Evolutionary conservation across 495 filamentous ascomycete genomes (phyloP), one percentile per base, ranked within the genome.

Genomic region (Hypomontagnella submonticulosa): DNA sequence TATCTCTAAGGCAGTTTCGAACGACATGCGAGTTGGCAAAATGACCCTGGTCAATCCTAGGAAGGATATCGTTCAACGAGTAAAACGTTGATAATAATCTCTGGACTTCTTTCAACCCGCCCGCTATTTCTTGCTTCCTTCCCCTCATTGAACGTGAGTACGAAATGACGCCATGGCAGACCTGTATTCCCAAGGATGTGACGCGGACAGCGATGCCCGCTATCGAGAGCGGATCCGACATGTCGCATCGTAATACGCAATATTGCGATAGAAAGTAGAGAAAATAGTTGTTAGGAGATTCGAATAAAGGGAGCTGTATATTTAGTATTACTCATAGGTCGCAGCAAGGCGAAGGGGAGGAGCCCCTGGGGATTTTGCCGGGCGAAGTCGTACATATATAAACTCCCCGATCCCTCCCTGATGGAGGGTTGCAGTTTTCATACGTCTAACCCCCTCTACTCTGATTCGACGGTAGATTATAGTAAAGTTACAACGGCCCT

Each of bases 111-210:
- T 37, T 33, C 19, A 27, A 42, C 11, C 33, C 54, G 12, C 10
- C n/a, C n/a, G 53, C 12, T 33, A 65, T 32, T 51, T 58, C 53
- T 4, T 59, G n/a, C 20, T 23, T 32, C 19, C 15, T 18, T 27
- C 47, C 54, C 15, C 59, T 59, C 36, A 46, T 51, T 2, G 53
- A 41, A 6, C 54, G 33, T 18, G 40, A 58, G 61, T 65, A 65
- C 32, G 56, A 56, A 16, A 61, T 43, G 4, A 66, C 15, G 19
- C 62, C 56, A 20, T 66, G 62, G 47, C 56, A 66, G 7, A 66
- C 62, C 41, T 66, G 62, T 63, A 66, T 52, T n/a, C 62, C 62
- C 11, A 66, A 38, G 15, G 62, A 66, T 5, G 50, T 36, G 46
- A 61, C 27, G 8, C 62, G 56, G 38, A 66, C 62, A 16, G 56